phyloP scores from a whole-genome alignment of 208 protist species.

The Sergeia podlipaevii region DNA sequence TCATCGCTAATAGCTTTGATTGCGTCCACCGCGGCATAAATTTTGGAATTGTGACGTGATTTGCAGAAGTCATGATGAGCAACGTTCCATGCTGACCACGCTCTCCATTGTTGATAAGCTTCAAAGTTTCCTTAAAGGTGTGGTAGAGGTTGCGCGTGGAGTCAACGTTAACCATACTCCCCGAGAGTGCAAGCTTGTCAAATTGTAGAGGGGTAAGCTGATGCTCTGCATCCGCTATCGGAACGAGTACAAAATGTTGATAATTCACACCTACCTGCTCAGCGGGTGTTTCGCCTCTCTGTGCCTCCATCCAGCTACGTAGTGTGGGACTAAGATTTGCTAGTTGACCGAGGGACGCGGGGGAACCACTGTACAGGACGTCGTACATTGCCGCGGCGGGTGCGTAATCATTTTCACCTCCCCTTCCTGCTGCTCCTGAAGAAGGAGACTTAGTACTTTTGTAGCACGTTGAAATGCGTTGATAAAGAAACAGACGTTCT shows the following conservation, averaged over 20 bases:
- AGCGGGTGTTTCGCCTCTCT: slow-evolving; percentile 7
- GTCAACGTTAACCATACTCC: slow-evolving; percentile 35
- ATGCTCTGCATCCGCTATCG: slow-evolving; percentile 32
- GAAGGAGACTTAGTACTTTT: slow-evolving; percentile 13
- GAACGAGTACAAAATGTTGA: slow-evolving; percentile 53
- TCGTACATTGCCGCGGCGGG: slow-evolving; percentile 27
- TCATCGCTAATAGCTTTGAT: slow-evolving; percentile 22
- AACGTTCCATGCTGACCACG: slow-evolving; percentile 26
- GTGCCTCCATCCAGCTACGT: slow-evolving; percentile 9
- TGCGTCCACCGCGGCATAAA: slow-evolving; percentile 43
- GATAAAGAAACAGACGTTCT: slow-evolving; percentile 52
- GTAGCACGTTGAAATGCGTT: too few relatives aligned
- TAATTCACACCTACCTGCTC: slow-evolving; percentile 51
- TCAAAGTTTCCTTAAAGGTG: slow-evolving; percentile 19
- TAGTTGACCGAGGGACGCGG: not conserved
- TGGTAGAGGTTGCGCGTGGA: slow-evolving; percentile 37
- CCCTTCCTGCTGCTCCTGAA: not conserved
- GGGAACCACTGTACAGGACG: slow-evolving; percentile 45
- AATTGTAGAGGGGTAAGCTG: slow-evolving; percentile 28
- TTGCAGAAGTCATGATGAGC: slow-evolving; percentile 66
- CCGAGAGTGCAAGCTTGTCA: slow-evolving; percentile 13
- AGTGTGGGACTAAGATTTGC: not conserved
- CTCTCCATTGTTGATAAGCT: slow-evolving; percentile 4
- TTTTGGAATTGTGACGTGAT: slow-evolving; percentile 39
- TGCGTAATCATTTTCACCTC: not conserved